Evolutionary conservation across 768 basidiomycete genomes (phyloP).

Genomic region (Russula abietina): DNA sequence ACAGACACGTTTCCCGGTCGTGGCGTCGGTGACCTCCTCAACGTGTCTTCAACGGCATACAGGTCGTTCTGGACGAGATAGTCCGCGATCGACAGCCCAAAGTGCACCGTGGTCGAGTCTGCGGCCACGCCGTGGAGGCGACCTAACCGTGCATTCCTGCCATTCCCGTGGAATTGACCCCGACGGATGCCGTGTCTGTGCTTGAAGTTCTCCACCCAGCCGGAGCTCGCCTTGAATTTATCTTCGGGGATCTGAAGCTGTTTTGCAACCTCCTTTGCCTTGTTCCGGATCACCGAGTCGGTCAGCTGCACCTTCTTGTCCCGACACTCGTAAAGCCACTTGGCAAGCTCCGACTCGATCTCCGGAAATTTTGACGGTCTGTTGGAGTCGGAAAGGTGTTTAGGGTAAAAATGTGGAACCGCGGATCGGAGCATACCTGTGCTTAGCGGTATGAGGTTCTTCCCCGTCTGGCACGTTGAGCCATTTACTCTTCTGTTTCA

Average conservation of each 20-base stretch:
- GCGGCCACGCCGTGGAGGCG: slow-evolving; percentile 7
- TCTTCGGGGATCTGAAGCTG: slow-evolving; percentile 53
- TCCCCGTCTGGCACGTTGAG: slow-evolving; percentile 58
- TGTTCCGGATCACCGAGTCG: slow-evolving; percentile 58
- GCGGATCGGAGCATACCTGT: slow-evolving; percentile 44
- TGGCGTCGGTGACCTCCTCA: slow-evolving; percentile 22
- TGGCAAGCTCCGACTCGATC: slow-evolving; percentile 58
- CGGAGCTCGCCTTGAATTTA: slow-evolving; percentile 85
- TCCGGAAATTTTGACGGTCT: slow-evolving; percentile 80
- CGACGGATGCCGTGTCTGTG: slow-evolving; percentile 68
- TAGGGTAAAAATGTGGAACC: slow-evolving; percentile 1
- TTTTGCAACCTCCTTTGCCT: slow-evolving; percentile 63
- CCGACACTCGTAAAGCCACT: slow-evolving; percentile 54
- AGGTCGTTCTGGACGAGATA: slow-evolving; percentile 19
- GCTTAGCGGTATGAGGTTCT: slow-evolving; percentile 55
- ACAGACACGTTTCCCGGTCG: slow-evolving; percentile 18
- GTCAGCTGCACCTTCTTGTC: slow-evolving; percentile 46
- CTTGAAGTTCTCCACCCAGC: slow-evolving; percentile 93
- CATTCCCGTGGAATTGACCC: slow-evolving; percentile 49
- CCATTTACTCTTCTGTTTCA: slow-evolving; percentile 83
- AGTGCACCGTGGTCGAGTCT: slow-evolving; percentile 14
- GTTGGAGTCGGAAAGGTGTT: slow-evolving; percentile 19
- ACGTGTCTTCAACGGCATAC: slow-evolving; percentile 20
- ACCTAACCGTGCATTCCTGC: slow-evolving; percentile 28
- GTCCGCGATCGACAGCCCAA: slow-evolving; percentile 22